Evolutionary conservation across 1,284 basidiomycete species (phyloP).

Genomic region (Omphalotus olearius): DNA sequence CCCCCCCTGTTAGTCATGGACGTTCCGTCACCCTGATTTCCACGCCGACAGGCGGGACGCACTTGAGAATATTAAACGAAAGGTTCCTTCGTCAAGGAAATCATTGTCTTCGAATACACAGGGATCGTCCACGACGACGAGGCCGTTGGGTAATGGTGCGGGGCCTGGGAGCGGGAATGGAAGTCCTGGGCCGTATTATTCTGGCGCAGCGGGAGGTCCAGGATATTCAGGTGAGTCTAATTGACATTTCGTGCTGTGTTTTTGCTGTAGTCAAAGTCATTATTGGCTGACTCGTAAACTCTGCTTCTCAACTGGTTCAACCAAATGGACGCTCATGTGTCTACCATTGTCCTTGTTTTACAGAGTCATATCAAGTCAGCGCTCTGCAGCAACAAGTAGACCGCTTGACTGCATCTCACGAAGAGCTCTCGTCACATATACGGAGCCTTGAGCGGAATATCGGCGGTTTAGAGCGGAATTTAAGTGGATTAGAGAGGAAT

Average conservation of each 20-base stretch:
- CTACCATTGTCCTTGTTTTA: not conserved
- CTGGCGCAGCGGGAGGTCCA: not conserved
- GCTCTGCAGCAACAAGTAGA: constrained; percentile 49
- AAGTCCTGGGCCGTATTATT: constrained; percentile 11
- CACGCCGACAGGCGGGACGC: constrained; percentile 81
- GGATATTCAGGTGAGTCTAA: constrained; percentile 4
- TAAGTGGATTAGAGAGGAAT: constrained; percentile 45
- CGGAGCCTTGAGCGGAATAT: constrained; percentile 60
- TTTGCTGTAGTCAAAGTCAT: not conserved
- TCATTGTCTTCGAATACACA: constrained; percentile 19
- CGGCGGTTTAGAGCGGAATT: constrained; percentile 50
- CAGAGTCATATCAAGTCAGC: constrained; percentile 28
- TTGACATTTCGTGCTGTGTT: not conserved
- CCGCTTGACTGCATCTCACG: constrained; percentile 45
- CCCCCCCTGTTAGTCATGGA: constrained; percentile 55
- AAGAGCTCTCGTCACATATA: constrained; percentile 59
- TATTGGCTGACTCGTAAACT: not conserved
- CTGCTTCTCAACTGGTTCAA: constrained; percentile 13
- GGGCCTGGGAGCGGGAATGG: constrained; percentile 9
- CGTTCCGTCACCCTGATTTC: constrained; percentile 94
- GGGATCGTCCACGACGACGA: constrained; percentile 22
- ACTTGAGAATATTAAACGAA: constrained; percentile 93
- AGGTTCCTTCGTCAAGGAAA: constrained; percentile 76
- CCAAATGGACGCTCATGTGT: too few species aligned
- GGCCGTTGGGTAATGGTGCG: constrained; percentile 13